phyloP scores from a whole-genome alignment of 73 alveolate species.

The Tetrahymena thermophila region DNA sequence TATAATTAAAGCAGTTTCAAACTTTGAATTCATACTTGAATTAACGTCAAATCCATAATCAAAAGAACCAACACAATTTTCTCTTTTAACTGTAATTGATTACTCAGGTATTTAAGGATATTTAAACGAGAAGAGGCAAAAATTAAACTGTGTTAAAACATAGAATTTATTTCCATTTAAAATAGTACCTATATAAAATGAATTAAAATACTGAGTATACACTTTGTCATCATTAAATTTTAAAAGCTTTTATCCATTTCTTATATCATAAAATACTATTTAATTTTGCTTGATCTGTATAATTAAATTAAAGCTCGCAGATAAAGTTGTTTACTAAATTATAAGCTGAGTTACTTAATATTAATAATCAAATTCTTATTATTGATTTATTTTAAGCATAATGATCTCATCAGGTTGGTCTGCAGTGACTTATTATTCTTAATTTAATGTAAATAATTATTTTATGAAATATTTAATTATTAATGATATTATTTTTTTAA shows the following conservation, averaged over 20 bases:
- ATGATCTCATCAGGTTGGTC: not conserved
- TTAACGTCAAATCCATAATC: not conserved
- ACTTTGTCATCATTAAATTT: not conserved
- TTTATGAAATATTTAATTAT: too few relatives aligned
- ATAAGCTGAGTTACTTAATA: not conserved
- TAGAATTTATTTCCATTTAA: too few relatives aligned
- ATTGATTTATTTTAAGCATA: too few relatives aligned
- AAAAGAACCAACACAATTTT: not conserved
- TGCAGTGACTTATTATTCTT: not conserved
- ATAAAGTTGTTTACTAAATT: not conserved
- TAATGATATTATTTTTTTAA: too few relatives aligned
- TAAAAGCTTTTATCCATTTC: not conserved
- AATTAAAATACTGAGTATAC: not conserved
- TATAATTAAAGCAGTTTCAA: not conserved
- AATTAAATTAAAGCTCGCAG: not conserved
- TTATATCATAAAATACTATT: not conserved
- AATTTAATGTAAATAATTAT: too few relatives aligned
- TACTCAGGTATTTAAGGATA: not conserved
- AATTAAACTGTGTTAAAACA: not conserved
- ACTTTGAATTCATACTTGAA: not conserved
- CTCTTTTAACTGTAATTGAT: too few relatives aligned
- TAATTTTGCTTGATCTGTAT: too few relatives aligned
- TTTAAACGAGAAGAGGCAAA: not conserved
- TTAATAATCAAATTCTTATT: not conserved
- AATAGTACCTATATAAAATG: not conserved